phyloP scores from a whole-genome alignment of 2,329 filamentous ascomycete genomes.

The Paraphoma chrysanthemicola region DNA sequence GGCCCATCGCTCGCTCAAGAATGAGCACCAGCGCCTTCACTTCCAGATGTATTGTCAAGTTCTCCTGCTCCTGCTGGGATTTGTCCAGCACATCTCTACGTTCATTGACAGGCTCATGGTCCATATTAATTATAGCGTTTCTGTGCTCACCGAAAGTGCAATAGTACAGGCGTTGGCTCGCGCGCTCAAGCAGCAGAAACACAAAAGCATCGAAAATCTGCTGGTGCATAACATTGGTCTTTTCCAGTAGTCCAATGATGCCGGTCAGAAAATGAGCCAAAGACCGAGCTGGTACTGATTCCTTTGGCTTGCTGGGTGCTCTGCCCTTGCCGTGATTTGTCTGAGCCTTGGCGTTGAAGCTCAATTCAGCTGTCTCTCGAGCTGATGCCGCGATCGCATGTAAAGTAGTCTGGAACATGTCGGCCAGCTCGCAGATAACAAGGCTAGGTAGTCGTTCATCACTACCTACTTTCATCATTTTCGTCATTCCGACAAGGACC shows the following conservation, averaged over 20 bases:
- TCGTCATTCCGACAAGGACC: conserved; percentile 38
- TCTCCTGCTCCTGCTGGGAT: conserved; percentile 26
- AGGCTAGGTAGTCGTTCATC: conserved; percentile 23
- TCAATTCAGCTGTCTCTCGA: conserved; percentile 19
- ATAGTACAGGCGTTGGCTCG: conserved; percentile 49
- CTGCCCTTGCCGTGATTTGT: conserved; percentile 15
- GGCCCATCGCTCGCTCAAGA: conserved; percentile 48
- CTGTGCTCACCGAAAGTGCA: conserved; percentile 47
- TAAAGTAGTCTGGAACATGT: conserved; percentile 49
- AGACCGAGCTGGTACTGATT: conserved; percentile 30
- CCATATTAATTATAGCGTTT: conserved; percentile 30
- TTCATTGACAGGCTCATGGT: conserved; percentile 27
- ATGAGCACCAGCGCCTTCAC: conserved; percentile 52
- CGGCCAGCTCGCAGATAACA: conserved; percentile 41
- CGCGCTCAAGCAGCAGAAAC: conserved; percentile 49
- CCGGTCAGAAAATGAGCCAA: conserved; percentile 46
- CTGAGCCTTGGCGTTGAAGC: background rate
- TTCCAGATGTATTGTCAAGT: conserved; percentile 39
- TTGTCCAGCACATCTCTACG: conserved; percentile 7
- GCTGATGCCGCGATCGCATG: conserved; percentile 37
- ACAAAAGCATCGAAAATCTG: conserved; percentile 54
- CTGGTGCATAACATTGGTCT: conserved; percentile 43
- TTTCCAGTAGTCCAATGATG: conserved; percentile 46
- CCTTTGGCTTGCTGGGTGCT: conserved; percentile 17
- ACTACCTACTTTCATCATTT: conserved; percentile 18